Percentiles rank a stretch among this genome's conserved stretches.
Conservation (phyloP, 768 basidiomycete genomes). For the Pisolithus marmoratus region DNA sequence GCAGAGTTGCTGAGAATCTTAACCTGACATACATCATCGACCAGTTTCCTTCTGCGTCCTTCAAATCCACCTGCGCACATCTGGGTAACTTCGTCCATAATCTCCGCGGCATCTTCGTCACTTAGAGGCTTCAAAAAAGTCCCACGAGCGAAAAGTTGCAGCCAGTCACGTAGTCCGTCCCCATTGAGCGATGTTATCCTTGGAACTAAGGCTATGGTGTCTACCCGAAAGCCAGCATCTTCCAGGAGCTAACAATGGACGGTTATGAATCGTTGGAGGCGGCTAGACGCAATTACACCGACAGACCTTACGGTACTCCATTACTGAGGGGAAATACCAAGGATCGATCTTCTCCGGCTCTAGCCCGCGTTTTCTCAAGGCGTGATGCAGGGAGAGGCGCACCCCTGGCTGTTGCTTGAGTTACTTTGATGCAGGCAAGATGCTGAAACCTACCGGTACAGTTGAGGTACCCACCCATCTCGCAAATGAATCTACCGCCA, state of each 20-base stretch:
- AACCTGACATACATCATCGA: slow-evolving; percentile 68
- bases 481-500: slow-evolving; percentile 67
- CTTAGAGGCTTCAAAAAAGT: slow-evolving; percentile 51
- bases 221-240: slow-evolving; percentile 50
- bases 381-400: slow-evolving; percentile 50
- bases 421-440: slow-evolving; percentile 1
- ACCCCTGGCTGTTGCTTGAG: slow-evolving; percentile 43
- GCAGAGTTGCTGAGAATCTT: slow-evolving; percentile 51
- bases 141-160: slow-evolving; percentile 56
- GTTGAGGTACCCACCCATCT: slow-evolving; percentile 77
- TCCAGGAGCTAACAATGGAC: slow-evolving; percentile 42
- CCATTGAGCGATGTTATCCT: slow-evolving; percentile 47
- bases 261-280: slow-evolving; percentile 1
- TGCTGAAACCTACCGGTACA: slow-evolving; percentile 44
- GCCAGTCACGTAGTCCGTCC: slow-evolving; percentile 57
- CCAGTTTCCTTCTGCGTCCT: slow-evolving; percentile 59
- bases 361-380: slow-evolving; percentile 45
- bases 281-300: background rate
- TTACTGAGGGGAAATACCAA: slow-evolving; percentile 77
- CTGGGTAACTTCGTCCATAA: slow-evolving; percentile 60
- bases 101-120: slow-evolving; percentile 49
- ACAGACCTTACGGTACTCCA: slow-evolving; percentile 56
- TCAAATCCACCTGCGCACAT: slow-evolving; percentile 50
- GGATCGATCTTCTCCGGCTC: slow-evolving; percentile 63
- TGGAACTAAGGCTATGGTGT: slow-evolving; percentile 49